Conservation (phyloP, 2,329 filamentous ascomycete species). For the Verticillium klebahnii region DNA sequence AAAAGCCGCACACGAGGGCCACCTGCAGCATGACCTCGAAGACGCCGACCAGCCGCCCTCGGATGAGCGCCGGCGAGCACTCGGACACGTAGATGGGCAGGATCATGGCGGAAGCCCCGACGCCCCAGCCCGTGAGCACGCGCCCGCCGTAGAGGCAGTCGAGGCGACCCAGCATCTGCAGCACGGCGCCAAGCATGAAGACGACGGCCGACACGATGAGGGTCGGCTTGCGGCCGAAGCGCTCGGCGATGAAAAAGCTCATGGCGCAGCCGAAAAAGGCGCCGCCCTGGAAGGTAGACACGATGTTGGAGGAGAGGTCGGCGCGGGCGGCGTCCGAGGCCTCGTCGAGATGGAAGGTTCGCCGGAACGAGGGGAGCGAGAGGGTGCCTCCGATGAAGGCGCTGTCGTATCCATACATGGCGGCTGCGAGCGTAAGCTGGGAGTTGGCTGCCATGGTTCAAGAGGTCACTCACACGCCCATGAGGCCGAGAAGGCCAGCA, state of each 20-base stretch:
- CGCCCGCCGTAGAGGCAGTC: constrained; percentile 53
- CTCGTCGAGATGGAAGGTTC: constrained; percentile 12
- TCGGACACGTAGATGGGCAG: constrained; percentile 57
- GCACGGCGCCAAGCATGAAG: constrained; percentile 42
- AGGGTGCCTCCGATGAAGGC: constrained; percentile 20
- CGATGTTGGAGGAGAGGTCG: constrained; percentile 22
- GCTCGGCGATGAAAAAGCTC: constrained; percentile 51
- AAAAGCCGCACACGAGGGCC: constrained; percentile 45
- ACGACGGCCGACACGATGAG: constrained; percentile 46
- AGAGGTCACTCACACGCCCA: neutral
- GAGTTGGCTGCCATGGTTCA: too few species aligned
- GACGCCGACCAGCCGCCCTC: constrained; percentile 47
- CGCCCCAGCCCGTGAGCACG: constrained; percentile 44
- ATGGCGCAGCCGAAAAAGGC: constrained; percentile 50
- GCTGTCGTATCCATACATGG: constrained; percentile 12
- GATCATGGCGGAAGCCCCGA: constrained; percentile 44
- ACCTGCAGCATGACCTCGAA: constrained; percentile 47
- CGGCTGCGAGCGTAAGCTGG: neutral
- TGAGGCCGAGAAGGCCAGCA: constrained; percentile 1
- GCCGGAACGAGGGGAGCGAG: constrained; percentile 16
- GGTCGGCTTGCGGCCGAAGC: constrained; percentile 47
- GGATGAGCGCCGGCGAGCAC: constrained; percentile 45
- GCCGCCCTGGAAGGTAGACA: constrained; percentile 48
- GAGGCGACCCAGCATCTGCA: constrained; percentile 46
- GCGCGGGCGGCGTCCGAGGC: constrained; percentile 7